These are phyloP conservation scores for Ogataea trehaloabstinens DNA, from an alignment of 805 yeast species.

Conservation along the genomic window DNA sequence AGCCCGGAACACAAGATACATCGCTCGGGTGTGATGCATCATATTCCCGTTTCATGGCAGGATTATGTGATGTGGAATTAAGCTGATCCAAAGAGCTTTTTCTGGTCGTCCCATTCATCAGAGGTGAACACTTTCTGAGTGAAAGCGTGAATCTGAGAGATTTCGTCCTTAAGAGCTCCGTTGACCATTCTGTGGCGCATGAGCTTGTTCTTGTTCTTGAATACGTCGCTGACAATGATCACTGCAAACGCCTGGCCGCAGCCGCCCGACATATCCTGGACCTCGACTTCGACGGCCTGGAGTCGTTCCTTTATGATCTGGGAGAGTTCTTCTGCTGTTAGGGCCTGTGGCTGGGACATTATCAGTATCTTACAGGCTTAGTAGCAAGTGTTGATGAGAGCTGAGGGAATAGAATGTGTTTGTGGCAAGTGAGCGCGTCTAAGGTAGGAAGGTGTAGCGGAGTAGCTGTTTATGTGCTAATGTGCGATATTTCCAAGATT, in stretches of 20 bases:
- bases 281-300: slow-evolving; percentile 64
- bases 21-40: no score
- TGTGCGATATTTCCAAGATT: no score
- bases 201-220: slow-evolving; percentile 79
- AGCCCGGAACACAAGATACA: no score
- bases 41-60: no score
- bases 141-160: slow-evolving; percentile 87
- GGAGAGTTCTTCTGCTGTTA: slow-evolving; percentile 41
- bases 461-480: no score
- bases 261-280: slow-evolving; percentile 83
- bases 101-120: slow-evolving; percentile 72
- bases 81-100: slow-evolving; percentile 24
- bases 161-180: slow-evolving; percentile 74
- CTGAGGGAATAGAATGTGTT: no score
- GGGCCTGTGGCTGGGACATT: slow-evolving; percentile 16
- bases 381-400: no score
- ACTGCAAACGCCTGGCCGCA: slow-evolving; percentile 99
- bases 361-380: no score
- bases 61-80: no score
- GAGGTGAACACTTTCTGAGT: slow-evolving; percentile 88
- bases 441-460: no score
- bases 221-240: slow-evolving; percentile 68
- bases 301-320: slow-evolving; percentile 52
- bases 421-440: not conserved
- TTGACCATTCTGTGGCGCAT: slow-evolving; percentile 88